phyloP scores from a whole-genome alignment of 495 filamentous ascomycete species.

The Clavariopsis aquatica region DNA sequence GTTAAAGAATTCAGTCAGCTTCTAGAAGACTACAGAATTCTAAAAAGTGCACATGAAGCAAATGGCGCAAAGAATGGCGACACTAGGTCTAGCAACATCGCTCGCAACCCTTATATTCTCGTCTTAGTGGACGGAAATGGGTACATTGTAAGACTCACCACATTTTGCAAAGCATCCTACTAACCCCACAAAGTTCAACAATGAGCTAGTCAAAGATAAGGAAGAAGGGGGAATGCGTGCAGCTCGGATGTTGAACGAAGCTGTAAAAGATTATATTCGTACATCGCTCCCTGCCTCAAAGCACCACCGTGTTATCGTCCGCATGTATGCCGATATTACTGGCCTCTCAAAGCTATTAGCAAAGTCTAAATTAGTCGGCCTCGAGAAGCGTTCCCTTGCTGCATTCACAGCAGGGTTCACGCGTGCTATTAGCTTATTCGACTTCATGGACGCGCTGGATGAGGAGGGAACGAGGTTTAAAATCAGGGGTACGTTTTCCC shows the following conservation, averaged over 20 bases:
- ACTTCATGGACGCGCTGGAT: constrained; percentile 61
- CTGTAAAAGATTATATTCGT: constrained; percentile 54
- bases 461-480: constrained; percentile 63
- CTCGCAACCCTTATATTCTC: constrained; percentile 61
- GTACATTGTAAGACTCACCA: constrained; percentile 49
- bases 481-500: constrained; percentile 47
- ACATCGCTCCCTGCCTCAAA: constrained; percentile 37
- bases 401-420: constrained; percentile 59
- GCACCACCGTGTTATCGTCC: constrained; percentile 61
- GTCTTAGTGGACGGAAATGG: constrained; percentile 65
- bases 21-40: constrained; percentile 53
- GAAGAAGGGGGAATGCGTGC: constrained; percentile 60
- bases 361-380: constrained; percentile 51
- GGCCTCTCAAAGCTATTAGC: constrained; percentile 55
- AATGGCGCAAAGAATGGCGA: constrained; percentile 49
- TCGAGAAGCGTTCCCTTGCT: constrained; percentile 56
- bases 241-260: constrained; percentile 55
- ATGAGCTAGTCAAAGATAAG: constrained; percentile 54
- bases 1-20: constrained; percentile 43
- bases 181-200: constrained; percentile 52
- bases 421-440: constrained; percentile 59
- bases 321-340: constrained; percentile 61
- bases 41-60: constrained; percentile 61
- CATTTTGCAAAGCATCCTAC: not conserved
- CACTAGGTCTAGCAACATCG: constrained; percentile 56